Evolutionary conservation across 306 rosid genomes (phyloP), one percentile per base, ranked within the genome.

Genomic region (Prinsepia uniflora): DNA sequence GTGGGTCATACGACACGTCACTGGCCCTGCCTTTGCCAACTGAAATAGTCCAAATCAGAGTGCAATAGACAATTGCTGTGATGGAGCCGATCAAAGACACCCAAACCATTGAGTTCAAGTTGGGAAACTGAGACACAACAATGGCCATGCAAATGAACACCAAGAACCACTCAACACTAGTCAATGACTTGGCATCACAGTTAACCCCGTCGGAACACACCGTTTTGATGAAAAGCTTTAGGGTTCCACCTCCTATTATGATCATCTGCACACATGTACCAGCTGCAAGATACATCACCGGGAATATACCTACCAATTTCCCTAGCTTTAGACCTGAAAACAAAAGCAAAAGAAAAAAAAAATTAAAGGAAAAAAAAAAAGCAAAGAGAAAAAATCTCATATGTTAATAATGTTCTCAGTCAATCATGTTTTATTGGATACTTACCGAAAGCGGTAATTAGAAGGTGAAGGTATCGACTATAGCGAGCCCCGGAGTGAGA

Each of bases 211-310:
- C 71, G 15, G 10, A 15, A 14, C 71, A 67, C 71, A 34, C 71
- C 9, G 46, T 67, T 49, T 40, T 48, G 44, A 67, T 52, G 20
- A 67, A 52, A 48, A 67, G 59, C 59, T 47, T 49, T 67, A 68
- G 18, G 22, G 65, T 66, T 20, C 59, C 65, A 56, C 87, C 89
- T 68, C 94, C 90, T 59, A 88, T 68, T 58, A 88, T 85, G 19
- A 88, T 88, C 53, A 85, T 22, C 9, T 86, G 75, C 0, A 85
- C 67, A 30, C 88, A 85, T 39, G 88, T 85, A 5, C 90, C 90
- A 0, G 84, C 88, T 50, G 88, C 78, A 40, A 88, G 81, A 59
- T 88, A 88, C 76, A 83, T 20, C 47, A 78, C 82, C 68, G 88
- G 93, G 36, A 88, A 74, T 41, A 83, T 1, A n/a, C 78, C 73